phyloP scores from a whole-genome alignment of 495 filamentous ascomycete species.

The Penicillium soppii region DNA sequence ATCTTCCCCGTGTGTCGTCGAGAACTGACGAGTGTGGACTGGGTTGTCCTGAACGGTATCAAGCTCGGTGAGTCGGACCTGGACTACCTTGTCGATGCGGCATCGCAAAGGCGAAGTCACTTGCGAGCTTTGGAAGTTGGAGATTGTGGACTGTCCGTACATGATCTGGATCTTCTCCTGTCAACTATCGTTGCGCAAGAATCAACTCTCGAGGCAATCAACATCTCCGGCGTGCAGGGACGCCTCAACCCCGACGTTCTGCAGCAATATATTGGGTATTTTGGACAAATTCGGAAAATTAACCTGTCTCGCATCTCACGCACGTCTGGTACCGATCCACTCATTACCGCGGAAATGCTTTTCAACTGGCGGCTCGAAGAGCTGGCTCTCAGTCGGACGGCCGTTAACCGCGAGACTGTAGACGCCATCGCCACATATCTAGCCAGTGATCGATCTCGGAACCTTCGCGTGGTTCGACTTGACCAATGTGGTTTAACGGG shows the following conservation, averaged over 20 bases:
- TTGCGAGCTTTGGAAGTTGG: constrained; percentile 81
- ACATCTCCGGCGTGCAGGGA: constrained; percentile 75
- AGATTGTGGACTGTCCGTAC: constrained; percentile 66
- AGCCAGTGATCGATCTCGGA: constrained; percentile 59
- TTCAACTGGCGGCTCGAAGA: constrained; percentile 76
- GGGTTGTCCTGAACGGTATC: constrained; percentile 80
- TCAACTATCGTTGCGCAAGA: constrained; percentile 57
- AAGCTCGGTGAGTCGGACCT: constrained; percentile 79
- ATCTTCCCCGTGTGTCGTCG: constrained; percentile 73
- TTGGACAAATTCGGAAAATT: constrained; percentile 68
- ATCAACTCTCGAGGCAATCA: constrained; percentile 69
- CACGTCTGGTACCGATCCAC: constrained; percentile 60
- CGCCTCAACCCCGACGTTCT: constrained; percentile 65
- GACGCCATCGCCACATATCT: constrained; percentile 64
- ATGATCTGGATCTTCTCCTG: constrained; percentile 44
- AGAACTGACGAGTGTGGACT: constrained; percentile 74
- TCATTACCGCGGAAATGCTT: constrained; percentile 65
- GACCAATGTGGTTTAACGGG: constrained; percentile 81
- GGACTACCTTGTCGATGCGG: constrained; percentile 68
- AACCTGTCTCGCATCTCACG: constrained; percentile 68
- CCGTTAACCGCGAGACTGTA: constrained; percentile 55
- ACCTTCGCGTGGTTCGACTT: constrained; percentile 66
- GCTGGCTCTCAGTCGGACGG: constrained; percentile 63
- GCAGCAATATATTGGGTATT: constrained; percentile 61
- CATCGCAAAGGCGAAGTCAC: constrained; percentile 61